Base-by-base conservation (phyloP, 495 filamentous ascomycete species). In the Chaetomium cochliodes region DNA sequence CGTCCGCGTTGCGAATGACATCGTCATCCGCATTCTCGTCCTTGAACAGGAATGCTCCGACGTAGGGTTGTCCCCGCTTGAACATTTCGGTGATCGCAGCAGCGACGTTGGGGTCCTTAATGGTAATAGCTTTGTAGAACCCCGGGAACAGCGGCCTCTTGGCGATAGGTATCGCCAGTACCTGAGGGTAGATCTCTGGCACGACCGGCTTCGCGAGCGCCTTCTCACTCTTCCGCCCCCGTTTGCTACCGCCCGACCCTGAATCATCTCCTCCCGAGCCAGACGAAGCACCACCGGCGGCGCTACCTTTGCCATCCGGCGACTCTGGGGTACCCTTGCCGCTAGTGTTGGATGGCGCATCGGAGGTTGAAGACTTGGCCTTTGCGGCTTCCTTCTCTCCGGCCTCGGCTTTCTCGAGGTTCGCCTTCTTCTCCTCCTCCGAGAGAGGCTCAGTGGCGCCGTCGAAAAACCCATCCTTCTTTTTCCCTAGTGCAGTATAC, bases 51-150 rank as follows among this genome's bases (percentile, higher is more conserved):
- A 99, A 99, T 13, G 92, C 93, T 62, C 96, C 96, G 37, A 99
- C 90, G 67, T 99, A 99, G 52, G 93, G 96, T 75, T 99, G 96
- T 11, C 96, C 94, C n/a, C 93, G 85, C 80, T 93, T 96, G 75
- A 98, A 90, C 87, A 96, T 94, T 66, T 99, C 96, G 67, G 92
- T 86, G 64, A 99, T 96, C 16, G 96, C 96, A 42, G 85, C 82
- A 37, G 90, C 87, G 25, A 99, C 96, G 67, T 92, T 89, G 6
- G 87, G 90, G 73, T 99, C 91, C 66, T 89, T 88, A 59, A 99
- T 92, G 5, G 94, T 98, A 64, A 99, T 90, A 3, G 96, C 93
- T 74, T 99, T 99, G 79, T 99, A 99, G 78, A 97, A 99, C 0
- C 96, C 96, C 0, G 96, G 96, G 77, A 97, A 99, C 2, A 99